Base-by-base conservation (phyloP, 2,329 filamentous ascomycete species). In the Pyricularia pennisetigena region DNA sequence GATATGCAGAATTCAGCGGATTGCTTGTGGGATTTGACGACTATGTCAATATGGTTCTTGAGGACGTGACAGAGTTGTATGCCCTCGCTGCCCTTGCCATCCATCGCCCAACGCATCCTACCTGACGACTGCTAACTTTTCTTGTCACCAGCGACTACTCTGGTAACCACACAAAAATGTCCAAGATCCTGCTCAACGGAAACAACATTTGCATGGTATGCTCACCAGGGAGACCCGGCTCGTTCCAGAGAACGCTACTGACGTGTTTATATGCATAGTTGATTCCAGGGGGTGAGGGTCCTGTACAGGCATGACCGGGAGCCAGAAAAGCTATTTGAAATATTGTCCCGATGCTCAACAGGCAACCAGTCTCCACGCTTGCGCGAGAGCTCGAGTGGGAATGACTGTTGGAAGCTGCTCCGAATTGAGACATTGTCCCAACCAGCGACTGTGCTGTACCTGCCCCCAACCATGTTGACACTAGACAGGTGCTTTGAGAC, bases 1-100 rank as follows among this genome's bases (percentile, higher is more conserved):
- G 26, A 62, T 29, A 28, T 69, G 63, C 77, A 98, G 95, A 99
- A 80, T 99, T 99, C 82, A 92, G 91, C 73, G 95, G 95, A 68
- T 97, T 93, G 8, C 85, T 99, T 29, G 87, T 97, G 68, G 95
- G 95, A 2, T 99, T 99, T 75, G 95, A 99, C 78, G 95, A 99
- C 86, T 99, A 98, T 82, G 95, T 99, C 86, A 99, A 99, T 80
- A 99, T 99, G 94, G 95, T 99, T 7, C 82, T 99, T 35, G 94
- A 97, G 77, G 93, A 99, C 73, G 95, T 98, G 71, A 97, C 93
- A 41, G 95, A 99, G 82, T 97, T 93, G 94, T 95, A 85, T 73
- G 29, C 41, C 57, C 3, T 49, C 35, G n/a, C 0, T 35, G 3
- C 1, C 24, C 9, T 63, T 26, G n/a, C n/a, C n/a, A n/a, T n/a